Percentiles rank a stretch among this genome's conserved stretches.
Conservation (phyloP, 2,329 filamentous ascomycete species). For the Monilinia vaccinii-corymbosi region DNA sequence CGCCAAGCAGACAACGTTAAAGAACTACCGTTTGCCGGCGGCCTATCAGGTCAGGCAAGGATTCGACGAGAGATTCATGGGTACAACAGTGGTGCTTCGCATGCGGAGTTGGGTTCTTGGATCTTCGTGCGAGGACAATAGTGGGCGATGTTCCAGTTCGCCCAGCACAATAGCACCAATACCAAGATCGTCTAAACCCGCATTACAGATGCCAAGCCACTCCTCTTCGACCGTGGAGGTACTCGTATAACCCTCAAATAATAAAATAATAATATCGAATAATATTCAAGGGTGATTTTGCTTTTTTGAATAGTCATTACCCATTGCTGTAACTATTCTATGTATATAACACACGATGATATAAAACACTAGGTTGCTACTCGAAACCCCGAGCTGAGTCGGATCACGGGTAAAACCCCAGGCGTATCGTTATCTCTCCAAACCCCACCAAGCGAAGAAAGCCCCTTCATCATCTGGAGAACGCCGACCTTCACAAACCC, state of each 20-base stretch:
- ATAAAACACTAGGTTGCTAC: too few relatives aligned
- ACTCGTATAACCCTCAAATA: too few relatives aligned
- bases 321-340: too few relatives aligned
- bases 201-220: slow-evolving; percentile 3
- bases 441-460: neutral
- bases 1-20: neutral
- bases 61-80: neutral
- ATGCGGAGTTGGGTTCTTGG: neutral
- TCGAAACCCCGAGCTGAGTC: too few relatives aligned
- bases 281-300: too few relatives aligned
- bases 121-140: neutral
- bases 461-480: neutral
- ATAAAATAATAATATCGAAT: too few relatives aligned
- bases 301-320: too few relatives aligned
- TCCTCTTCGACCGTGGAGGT: too few relatives aligned
- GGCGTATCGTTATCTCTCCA: too few relatives aligned
- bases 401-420: too few relatives aligned
- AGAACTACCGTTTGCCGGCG: neutral
- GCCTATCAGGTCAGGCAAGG: neutral
- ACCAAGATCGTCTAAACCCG: slow-evolving; percentile 1
- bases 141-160: neutral
- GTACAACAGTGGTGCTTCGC: neutral
- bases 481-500: too few relatives aligned
- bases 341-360: too few relatives aligned
- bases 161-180: slow-evolving; percentile 1